These are phyloP conservation scores for Phytopythium boreale DNA, from an alignment of 352 stramenopile species.

Conservation along the genomic window DNA sequence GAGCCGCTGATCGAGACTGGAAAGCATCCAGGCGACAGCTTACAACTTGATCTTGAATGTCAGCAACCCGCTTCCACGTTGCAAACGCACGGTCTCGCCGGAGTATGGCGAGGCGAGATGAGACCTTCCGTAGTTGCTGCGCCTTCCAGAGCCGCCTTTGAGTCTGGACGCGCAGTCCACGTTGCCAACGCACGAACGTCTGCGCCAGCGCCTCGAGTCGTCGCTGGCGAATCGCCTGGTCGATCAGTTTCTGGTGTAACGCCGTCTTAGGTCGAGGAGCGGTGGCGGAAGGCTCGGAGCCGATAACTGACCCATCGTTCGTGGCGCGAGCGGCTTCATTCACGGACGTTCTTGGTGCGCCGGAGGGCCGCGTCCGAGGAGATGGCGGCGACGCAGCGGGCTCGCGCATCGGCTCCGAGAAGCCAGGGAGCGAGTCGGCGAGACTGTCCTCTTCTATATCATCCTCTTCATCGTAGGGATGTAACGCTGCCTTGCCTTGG, in stretches of 20 bases:
- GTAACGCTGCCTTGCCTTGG: too few relatives aligned
- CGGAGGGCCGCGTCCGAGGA: neutral
- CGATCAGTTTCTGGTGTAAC: constrained; percentile 61
- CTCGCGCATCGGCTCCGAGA: constrained; percentile 24
- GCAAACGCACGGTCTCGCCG: constrained; percentile 34
- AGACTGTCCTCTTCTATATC: constrained; percentile 11
- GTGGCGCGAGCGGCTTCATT: neutral
- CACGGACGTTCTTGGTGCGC: neutral
- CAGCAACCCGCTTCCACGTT: constrained; percentile 27
- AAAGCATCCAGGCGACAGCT: constrained; percentile 51
- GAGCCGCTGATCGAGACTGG: constrained; percentile 19
- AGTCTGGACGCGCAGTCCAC: constrained; percentile 47
- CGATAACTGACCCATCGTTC: neutral
- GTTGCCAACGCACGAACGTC: constrained; percentile 47
- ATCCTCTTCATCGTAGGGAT: neutral
- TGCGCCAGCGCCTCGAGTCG: constrained; percentile 36
- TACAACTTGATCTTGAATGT: constrained; percentile 24
- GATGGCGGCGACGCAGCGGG: neutral
- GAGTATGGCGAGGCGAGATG: constrained; percentile 17
- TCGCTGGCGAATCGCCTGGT: constrained; percentile 41
- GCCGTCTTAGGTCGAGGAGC: constrained; percentile 13
- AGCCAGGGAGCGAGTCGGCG: constrained; percentile 29
- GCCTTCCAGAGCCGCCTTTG: constrained; percentile 32
- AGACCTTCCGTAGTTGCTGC: constrained; percentile 22
- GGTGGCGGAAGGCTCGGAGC: neutral